Percentiles rank a stretch among this genome's conserved stretches.
phyloP scores from a whole-genome alignment of 2,329 filamentous ascomycete genomes.

The Ceratocystis papillata region DNA sequence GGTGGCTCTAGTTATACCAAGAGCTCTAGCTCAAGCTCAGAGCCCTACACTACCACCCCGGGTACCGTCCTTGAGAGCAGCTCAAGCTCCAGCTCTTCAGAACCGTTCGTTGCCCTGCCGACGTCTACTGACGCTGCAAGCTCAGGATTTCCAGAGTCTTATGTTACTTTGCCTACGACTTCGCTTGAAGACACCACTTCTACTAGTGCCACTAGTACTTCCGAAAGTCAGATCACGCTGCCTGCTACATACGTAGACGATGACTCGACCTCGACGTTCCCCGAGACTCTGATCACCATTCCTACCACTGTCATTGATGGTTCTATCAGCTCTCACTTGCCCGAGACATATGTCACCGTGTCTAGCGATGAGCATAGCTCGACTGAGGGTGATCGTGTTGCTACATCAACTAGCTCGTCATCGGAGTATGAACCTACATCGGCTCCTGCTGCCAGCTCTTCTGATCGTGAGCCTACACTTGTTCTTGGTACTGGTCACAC shows the following conservation, averaged over 20 bases:
- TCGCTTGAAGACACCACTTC: not conserved
- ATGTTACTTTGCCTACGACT: not conserved
- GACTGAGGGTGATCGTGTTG: not conserved
- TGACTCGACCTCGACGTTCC: conserved; percentile 22
- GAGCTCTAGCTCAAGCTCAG: not conserved
- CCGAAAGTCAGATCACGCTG: conserved; percentile 2
- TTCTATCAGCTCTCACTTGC: not conserved
- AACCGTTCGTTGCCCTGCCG: not conserved
- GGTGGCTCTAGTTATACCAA: not conserved
- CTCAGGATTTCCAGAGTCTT: not conserved
- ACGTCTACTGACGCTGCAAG: not conserved
- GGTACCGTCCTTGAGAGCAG: not conserved
- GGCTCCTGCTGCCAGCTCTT: not conserved
- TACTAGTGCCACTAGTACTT: not conserved
- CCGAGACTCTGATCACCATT: conserved; percentile 7
- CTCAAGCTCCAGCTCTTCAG: not conserved
- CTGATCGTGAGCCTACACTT: not conserved
- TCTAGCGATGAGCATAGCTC: not conserved
- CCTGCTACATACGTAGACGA: conserved; percentile 17
- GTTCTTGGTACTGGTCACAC: not conserved
- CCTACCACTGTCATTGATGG: conserved; percentile 6
- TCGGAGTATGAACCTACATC: not conserved
- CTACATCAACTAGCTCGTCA: not conserved
- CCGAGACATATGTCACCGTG: not conserved
- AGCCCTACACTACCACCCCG: not conserved